A percentile compares a stretch with the other conserved stretches of the same genome.
phyloP scores from a whole-genome alignment of 2,329 filamentous ascomycete species.

The Aspergillus tamarii region DNA sequence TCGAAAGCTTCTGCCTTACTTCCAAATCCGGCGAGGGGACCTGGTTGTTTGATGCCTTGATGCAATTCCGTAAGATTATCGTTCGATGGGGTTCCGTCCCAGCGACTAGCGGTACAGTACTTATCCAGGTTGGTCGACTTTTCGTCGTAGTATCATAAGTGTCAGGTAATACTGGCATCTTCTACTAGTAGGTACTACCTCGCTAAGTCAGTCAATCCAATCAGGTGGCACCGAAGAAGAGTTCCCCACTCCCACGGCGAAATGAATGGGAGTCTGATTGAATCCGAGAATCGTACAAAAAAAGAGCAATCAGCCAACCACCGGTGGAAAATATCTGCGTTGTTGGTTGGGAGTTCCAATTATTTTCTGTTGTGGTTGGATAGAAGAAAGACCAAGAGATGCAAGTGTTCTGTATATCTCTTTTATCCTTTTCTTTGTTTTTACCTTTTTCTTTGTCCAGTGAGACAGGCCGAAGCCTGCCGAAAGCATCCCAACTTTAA shows the following conservation, averaged over 20 bases:
- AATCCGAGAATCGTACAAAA: not conserved
- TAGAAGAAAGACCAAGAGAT: not conserved
- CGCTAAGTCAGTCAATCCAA: constrained; percentile 6
- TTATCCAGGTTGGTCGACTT: not conserved
- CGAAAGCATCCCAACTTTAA: constrained; percentile 4
- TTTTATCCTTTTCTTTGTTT: not conserved
- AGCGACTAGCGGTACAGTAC: not conserved
- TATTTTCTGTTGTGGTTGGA: not conserved
- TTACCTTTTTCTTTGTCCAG: not conserved
- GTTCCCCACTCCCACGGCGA: not conserved
- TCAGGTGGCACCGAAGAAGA: not conserved
- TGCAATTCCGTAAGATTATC: constrained; percentile 19
- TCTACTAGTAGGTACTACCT: not conserved
- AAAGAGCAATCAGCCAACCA: not conserved
- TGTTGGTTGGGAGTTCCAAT: not conserved
- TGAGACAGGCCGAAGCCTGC: not conserved
- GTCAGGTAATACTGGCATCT: not conserved
- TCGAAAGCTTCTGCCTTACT: not conserved
- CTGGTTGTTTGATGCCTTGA: not conserved
- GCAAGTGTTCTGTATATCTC: not conserved
- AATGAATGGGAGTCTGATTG: not conserved
- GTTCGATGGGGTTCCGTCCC: constrained; percentile 4
- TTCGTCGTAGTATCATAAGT: not conserved
- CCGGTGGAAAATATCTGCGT: not conserved
- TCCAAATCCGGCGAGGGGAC: not conserved